Percentiles rank a stretch among this genome's conserved stretches.
Conservation (phyloP, 2,329 filamentous ascomycete genomes). For the Pseudogymnoascus destructans region DNA sequence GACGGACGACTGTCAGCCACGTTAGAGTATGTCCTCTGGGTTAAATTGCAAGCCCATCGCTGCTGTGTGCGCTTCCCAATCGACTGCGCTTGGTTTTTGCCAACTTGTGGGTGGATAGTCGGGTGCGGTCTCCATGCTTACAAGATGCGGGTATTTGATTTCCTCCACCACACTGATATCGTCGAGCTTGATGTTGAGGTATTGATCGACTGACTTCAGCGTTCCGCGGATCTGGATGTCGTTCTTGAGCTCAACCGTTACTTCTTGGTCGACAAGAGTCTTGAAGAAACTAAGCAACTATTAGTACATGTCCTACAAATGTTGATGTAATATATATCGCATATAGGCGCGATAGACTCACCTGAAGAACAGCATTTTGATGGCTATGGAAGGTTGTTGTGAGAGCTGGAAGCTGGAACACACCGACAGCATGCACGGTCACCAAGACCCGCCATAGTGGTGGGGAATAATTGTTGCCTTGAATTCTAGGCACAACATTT, state of each 20-base stretch:
- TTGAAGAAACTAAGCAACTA: slow-evolving; percentile 71
- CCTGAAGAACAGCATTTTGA: slow-evolving; percentile 31
- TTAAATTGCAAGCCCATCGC: not conserved
- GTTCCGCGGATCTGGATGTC: slow-evolving; percentile 94
- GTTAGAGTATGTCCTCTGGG: not conserved
- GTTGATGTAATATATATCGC: not conserved
- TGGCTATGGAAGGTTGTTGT: not conserved
- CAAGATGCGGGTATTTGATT: slow-evolving; percentile 86
- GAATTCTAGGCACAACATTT: not conserved
- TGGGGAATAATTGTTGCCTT: not conserved
- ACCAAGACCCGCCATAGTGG: not conserved
- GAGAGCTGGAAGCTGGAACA: not conserved
- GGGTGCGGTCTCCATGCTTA: slow-evolving; percentile 29
- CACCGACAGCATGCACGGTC: not conserved
- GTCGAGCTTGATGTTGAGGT: slow-evolving; percentile 97
- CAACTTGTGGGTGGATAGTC: not conserved
- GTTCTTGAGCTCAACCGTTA: slow-evolving; percentile 98
- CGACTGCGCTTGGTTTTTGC: not conserved
- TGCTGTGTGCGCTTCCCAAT: not conserved
- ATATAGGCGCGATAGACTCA: slow-evolving; percentile 12
- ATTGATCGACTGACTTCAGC: slow-evolving; percentile 95
- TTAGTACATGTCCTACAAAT: slow-evolving; percentile 9
- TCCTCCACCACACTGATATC: slow-evolving; percentile 89
- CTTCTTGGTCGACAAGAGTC: slow-evolving; percentile 91
- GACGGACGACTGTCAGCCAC: slow-evolving; percentile 43